Evolutionary conservation across 768 basidiomycete species (phyloP), one percentile per base, ranked within the genome.

Genomic region (Lactarius indigo): DNA sequence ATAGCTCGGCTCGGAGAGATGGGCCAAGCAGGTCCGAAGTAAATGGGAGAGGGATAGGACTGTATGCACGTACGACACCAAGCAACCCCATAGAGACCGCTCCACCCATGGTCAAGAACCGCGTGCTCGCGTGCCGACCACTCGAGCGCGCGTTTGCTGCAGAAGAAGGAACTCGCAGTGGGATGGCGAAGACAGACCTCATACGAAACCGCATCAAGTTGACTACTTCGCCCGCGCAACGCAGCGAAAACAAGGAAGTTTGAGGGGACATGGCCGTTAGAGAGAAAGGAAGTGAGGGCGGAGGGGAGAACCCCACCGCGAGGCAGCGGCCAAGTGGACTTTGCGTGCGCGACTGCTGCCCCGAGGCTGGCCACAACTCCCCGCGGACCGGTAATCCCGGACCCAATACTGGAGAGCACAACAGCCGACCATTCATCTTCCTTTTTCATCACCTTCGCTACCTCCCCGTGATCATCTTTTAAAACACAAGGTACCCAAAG

Each of bases 311-410:
- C 18, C 26, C 30, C 13, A 64, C 62, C 66, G 66, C 62, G 58
- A 68, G 66, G 66, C 63, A 64, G 28, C 62, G 9, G 62, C 20
- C 28, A 67, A 56, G 66, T 61, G 35, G 28, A 10, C 6, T 26
- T 55, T 61, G 50, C 26, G 50, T 23, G 28, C 23, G 26, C 31
- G 57, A 58, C 41, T 10, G 23, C 57, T 39, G 41, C 57, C 17
- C 28, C 28, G 57, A 52, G 50, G 37, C 23, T 39, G 28, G 60
- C 30, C 17, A 17, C 41, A 17, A 1, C 39, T 28, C 56, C 50
- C 5, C 12, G 5, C 66, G 66, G 66, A 30, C 66, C 66, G 66
- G 54, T 30, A n/a, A 15, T 13, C 1, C 57, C 35, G 37, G 12
- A 39, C 44, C 15, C 17, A 7, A 56, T 52, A 26, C 47, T 26